These are phyloP conservation scores for Podaxis sp. DNA, from an alignment of 768 basidiomycete species.

Conservation along the genomic window DNA sequence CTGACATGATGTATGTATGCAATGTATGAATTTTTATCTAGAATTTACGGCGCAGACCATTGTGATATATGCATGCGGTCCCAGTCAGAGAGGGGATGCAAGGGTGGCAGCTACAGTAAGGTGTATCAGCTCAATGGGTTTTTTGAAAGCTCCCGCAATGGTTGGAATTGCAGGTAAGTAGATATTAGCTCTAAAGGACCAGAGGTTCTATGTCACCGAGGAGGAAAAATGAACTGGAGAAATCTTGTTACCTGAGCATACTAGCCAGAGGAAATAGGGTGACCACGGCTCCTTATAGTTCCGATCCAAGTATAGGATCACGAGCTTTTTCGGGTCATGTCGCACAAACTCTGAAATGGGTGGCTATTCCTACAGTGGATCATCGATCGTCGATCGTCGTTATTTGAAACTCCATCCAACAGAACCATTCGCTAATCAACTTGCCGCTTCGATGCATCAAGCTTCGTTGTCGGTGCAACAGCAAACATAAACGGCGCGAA, in stretches of 20 bases:
- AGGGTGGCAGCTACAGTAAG: constrained; percentile 45
- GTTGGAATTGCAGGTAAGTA: constrained; percentile 79
- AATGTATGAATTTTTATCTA: no score
- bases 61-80: no score
- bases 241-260: constrained; percentile 48
- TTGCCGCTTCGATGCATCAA: no score
- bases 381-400: no score
- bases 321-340: background rate
- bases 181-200: constrained; percentile 70
- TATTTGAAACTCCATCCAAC: no score
- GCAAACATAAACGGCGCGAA: no score
- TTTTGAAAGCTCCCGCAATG: constrained; percentile 55
- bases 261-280: constrained; percentile 49
- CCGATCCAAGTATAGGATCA: background rate
- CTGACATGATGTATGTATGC: no score
- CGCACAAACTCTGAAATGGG: background rate
- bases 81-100: background rate
- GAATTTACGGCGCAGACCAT: no score
- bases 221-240: background rate
- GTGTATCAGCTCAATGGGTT: constrained; percentile 69
- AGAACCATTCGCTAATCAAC: no score
- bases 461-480: no score
- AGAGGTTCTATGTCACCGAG: background rate
- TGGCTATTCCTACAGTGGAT: no score
- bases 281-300: no score